These are phyloP conservation scores for Penicillium waksmanii DNA, from an alignment of 495 filamentous ascomycete species.

Conservation along the genomic window DNA sequence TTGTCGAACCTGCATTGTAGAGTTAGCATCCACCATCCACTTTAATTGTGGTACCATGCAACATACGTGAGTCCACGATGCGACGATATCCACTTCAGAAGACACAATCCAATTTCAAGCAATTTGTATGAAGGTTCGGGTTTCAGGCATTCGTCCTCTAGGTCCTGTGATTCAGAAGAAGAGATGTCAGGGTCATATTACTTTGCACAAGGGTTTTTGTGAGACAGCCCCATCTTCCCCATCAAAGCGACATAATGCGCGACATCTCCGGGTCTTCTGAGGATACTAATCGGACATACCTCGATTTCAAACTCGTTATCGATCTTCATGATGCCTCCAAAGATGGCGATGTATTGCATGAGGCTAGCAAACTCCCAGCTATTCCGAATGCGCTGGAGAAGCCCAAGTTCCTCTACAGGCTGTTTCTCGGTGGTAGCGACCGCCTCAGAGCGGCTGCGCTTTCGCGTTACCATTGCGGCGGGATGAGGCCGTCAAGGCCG, in stretches of 20 bases:
- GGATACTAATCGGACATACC: conserved; percentile 51
- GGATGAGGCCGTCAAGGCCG: conserved; percentile 37
- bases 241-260: conserved; percentile 18
- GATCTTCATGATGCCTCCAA: conserved; percentile 86
- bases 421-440: conserved; percentile 50
- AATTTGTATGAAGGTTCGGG: conserved; percentile 71
- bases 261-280: background rate
- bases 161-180: conserved; percentile 59
- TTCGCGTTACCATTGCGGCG: conserved; percentile 61
- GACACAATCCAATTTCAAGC: conserved; percentile 78
- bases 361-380: conserved; percentile 96
- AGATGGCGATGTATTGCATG: conserved; percentile 89
- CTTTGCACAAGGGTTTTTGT: background rate
- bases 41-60: conserved; percentile 31
- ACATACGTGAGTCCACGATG: conserved; percentile 89
- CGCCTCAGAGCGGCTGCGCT: conserved; percentile 73
- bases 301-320: conserved; percentile 85
- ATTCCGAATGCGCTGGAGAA: conserved; percentile 75
- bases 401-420: conserved; percentile 50
- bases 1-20: conserved; percentile 66
- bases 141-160: conserved; percentile 87
- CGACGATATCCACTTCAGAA: conserved; percentile 92
- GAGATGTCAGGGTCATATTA: conserved; percentile 15
- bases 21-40: conserved; percentile 5
- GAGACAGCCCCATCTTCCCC: conserved; percentile 1